Evolutionary conservation across 192 early-diverging fungal species (phyloP).

Genomic region (Jimgerdemannia flammicorona): DNA sequence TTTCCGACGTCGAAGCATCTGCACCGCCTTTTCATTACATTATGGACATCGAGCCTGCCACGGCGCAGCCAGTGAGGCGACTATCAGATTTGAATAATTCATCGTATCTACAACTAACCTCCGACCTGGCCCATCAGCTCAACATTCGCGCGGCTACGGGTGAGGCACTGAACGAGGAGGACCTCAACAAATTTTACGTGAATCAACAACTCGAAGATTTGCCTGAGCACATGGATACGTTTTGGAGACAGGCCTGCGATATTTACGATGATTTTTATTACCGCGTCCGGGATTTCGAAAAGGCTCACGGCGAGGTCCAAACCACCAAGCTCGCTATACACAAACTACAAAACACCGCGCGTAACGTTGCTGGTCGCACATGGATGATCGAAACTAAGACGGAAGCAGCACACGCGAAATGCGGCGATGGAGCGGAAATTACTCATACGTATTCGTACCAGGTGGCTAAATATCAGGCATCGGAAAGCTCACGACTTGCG

Average conservation of each 20-base stretch:
- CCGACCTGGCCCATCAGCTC: not conserved
- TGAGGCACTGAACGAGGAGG: not conserved
- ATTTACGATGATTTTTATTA: not conserved
- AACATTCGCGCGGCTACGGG: not conserved
- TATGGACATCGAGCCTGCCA: not conserved
- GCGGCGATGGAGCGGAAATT: conserved; percentile 6
- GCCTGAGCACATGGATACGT: not conserved
- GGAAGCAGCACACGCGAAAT: conserved; percentile 1
- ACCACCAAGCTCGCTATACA: not conserved
- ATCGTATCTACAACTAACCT: not conserved
- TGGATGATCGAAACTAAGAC: conserved; percentile 4
- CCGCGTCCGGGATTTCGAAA: not conserved
- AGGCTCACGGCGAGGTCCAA: not conserved
- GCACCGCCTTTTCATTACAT: not conserved
- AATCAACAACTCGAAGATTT: not conserved
- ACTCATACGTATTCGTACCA: conserved; percentile 1
- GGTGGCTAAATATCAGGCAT: conserved; percentile 4
- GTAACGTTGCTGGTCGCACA: not conserved
- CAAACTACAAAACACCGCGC: not conserved
- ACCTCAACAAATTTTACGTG: not conserved
- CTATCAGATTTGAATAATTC: not conserved
- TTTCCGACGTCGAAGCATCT: not conserved
- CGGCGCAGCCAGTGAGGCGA: not conserved
- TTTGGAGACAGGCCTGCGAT: not conserved
- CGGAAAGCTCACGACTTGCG: conserved; percentile 3